phyloP scores from a whole-genome alignment of 345 rosid species.

The Populus ilicifolia region DNA sequence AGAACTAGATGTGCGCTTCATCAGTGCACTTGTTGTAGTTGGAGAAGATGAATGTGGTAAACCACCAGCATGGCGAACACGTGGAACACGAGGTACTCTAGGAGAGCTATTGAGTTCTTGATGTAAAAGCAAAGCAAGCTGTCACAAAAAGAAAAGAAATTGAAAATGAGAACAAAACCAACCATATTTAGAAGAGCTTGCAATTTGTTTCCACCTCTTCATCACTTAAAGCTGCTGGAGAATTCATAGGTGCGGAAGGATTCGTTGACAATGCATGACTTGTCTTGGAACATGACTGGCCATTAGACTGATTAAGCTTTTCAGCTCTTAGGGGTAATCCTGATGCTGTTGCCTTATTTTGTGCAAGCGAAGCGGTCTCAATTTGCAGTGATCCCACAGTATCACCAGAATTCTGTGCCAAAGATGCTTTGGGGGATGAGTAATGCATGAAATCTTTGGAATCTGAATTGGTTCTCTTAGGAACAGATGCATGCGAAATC shows the following conservation, averaged over 20 bases:
- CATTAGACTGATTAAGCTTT: slow-evolving; percentile 49
- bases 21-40: slow-evolving; percentile 50
- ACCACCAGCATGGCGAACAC: slow-evolving; percentile 79
- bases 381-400: slow-evolving; percentile 35
- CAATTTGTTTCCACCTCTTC: slow-evolving; percentile 65
- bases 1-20: slow-evolving; percentile 72
- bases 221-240: slow-evolving; percentile 61
- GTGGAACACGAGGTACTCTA: slow-evolving; percentile 96
- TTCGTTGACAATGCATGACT: slow-evolving; percentile 44
- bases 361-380: slow-evolving; percentile 36
- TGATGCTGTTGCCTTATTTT: slow-evolving; percentile 40
- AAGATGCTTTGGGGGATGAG: slow-evolving; percentile 48
- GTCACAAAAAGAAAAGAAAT: slow-evolving; percentile 7
- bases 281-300: slow-evolving; percentile 49
- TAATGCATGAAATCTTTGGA: slow-evolving; percentile 47
- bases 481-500: slow-evolving; percentile 45
- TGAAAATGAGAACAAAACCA: not conserved
- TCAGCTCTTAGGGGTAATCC: slow-evolving; percentile 55
- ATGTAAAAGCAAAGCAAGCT: slow-evolving; percentile 97
- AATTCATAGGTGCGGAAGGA: slow-evolving; percentile 43
- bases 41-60: slow-evolving; percentile 73
- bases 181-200: slow-evolving; percentile 3
- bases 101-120: slow-evolving; percentile 99
- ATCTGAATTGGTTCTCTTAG: slow-evolving; percentile 45
- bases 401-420: slow-evolving; percentile 48